These are phyloP conservation scores for Penicillium lagena DNA, from an alignment of 495 filamentous ascomycete genomes.

Conservation along the genomic window DNA sequence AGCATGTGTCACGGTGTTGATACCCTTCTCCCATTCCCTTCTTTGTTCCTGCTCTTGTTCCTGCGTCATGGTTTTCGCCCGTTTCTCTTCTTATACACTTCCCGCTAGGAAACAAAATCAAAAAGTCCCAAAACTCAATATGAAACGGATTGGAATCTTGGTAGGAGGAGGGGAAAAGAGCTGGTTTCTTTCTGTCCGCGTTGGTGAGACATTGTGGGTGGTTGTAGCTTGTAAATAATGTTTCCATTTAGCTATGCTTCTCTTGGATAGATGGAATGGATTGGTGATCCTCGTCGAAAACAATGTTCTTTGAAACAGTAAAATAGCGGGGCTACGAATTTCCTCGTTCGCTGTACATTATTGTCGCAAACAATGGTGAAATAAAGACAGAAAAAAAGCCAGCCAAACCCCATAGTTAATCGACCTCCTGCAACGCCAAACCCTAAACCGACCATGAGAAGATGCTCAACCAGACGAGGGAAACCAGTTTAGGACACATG, in stretches of 20 bases:
- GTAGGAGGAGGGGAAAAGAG: too few species aligned
- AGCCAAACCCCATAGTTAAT: background rate
- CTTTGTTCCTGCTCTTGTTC: background rate
- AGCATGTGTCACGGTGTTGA: conserved; percentile 47
- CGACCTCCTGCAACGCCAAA: background rate
- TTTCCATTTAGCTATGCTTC: conserved; percentile 16
- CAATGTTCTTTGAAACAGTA: background rate
- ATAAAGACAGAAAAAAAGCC: background rate
- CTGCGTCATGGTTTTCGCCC: background rate
- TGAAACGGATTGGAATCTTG: too few species aligned
- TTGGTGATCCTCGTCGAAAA: conserved; percentile 4
- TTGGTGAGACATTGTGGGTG: too few species aligned
- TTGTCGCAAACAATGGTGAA: background rate
- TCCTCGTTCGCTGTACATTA: too few species aligned
- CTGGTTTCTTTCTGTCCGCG: too few species aligned
- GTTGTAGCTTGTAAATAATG: too few species aligned
- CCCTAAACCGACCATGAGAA: too few species aligned
- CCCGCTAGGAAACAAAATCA: too few species aligned
- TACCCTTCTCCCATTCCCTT: conserved; percentile 30
- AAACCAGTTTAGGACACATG: too few species aligned
- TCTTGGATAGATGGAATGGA: conserved; percentile 31
- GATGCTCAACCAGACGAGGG: too few species aligned
- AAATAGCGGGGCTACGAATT: too few species aligned
- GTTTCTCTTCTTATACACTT: background rate
- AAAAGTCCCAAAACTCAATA: too few species aligned